A percentile compares a stretch with the other conserved stretches of the same genome.
These are phyloP conservation scores for Epichloe sibirici DNA, from an alignment of 2,329 filamentous ascomycete species.

Conservation along the genomic window DNA sequence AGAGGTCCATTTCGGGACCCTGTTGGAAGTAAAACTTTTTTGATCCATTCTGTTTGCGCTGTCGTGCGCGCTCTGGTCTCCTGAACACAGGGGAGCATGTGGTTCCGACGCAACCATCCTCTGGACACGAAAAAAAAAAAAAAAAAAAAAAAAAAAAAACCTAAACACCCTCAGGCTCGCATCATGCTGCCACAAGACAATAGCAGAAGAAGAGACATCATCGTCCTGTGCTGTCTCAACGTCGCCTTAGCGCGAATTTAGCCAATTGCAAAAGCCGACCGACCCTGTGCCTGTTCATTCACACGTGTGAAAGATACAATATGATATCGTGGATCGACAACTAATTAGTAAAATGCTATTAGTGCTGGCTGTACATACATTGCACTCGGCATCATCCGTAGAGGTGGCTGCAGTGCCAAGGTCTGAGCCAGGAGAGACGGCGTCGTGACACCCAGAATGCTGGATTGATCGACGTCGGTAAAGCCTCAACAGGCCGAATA, in stretches of 20 bases:
- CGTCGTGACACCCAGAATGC: conserved; percentile 2
- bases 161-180: too few relatives aligned
- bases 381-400: conserved; percentile 2
- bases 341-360: not conserved
- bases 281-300: too few relatives aligned
- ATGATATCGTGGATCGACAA: not conserved
- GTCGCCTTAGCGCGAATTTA: too few relatives aligned
- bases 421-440: not conserved
- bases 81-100: not conserved
- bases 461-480: conserved; percentile 8
- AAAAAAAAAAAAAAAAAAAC: too few relatives aligned
- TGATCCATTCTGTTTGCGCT: not conserved
- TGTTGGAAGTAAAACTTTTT: not conserved
- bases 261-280: too few relatives aligned
- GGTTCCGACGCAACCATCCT: too few relatives aligned
- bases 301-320: not conserved
- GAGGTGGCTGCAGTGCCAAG: not conserved
- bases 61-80: not conserved
- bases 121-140: too few relatives aligned
- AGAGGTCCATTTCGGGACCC: not conserved
- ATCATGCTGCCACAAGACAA: too few relatives aligned
- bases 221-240: too few relatives aligned
- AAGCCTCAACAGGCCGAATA: conserved; percentile 2
- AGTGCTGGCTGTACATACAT: not conserved
- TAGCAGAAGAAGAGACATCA: too few relatives aligned